Percentiles rank a stretch among this genome's conserved stretches.
Evolutionary conservation across 2,329 filamentous ascomycete genomes (phyloP).

Genomic region (Colletotrichum musicola): DNA sequence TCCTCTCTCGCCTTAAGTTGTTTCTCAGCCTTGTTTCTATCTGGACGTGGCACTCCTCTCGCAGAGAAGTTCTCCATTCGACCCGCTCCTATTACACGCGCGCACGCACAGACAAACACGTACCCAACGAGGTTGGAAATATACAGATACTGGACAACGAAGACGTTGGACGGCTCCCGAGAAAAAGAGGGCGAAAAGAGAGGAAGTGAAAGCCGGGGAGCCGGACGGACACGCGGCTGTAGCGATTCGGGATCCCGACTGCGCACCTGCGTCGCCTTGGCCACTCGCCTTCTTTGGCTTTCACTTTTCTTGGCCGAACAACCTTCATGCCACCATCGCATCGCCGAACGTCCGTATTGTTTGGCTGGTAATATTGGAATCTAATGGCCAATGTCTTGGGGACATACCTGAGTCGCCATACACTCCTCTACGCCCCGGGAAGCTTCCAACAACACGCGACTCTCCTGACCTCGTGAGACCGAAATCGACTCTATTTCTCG

Average conservation of each 20-base stretch:
- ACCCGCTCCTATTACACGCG: neutral
- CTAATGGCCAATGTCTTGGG: slow-evolving; percentile 35
- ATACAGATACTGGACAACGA: slow-evolving; percentile 6
- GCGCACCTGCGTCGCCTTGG: neutral
- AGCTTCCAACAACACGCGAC: slow-evolving; percentile 17
- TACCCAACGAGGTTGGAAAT: too few relatives aligned
- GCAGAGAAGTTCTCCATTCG: neutral
- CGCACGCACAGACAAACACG: too few relatives aligned
- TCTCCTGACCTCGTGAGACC: slow-evolving; percentile 6
- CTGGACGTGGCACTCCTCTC: neutral
- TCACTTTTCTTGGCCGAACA: neutral
- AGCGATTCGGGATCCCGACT: neutral
- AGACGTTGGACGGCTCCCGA: slow-evolving; percentile 8
- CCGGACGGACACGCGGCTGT: slow-evolving; percentile 3
- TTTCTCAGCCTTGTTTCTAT: slow-evolving; percentile 15
- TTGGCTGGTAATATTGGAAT: slow-evolving; percentile 15
- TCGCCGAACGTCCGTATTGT: slow-evolving; percentile 8
- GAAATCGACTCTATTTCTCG: neutral
- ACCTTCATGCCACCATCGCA: slow-evolving; percentile 18
- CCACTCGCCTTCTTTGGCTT: neutral
- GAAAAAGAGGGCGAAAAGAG: neutral
- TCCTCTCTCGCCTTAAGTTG: neutral
- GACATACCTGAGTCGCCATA: slow-evolving; percentile 23
- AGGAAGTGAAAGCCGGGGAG: neutral
- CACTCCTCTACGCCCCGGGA: slow-evolving; percentile 25